Evolutionary conservation across 306 rosid species (phyloP), one percentile per base, ranked within the genome.

Genomic region (Hippophae gyantsensis): DNA sequence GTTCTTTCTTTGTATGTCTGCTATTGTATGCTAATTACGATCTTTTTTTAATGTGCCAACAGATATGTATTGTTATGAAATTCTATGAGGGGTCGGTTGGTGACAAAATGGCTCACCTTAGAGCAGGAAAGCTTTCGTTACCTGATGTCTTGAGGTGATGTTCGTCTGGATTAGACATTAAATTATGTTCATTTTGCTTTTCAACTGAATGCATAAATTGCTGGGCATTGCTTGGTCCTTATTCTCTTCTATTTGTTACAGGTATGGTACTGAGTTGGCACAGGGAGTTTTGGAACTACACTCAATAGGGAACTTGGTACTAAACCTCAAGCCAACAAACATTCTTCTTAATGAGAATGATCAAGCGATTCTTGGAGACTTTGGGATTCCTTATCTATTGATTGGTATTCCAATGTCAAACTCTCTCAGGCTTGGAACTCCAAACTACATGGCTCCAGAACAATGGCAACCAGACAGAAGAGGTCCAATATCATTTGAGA

Each of bases 401-500:
- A 81, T 76, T 56, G 88, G 89, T 56, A 63, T 83, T 56, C 79
- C 92, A n/a, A 66, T 69, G 58, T 62, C 82, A 46, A 69, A 67
- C 78, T 64, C 86, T 79, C 72, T 55, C 67, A 81, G 96, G 81
- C 76, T 83, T 66, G 98, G 98, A 74, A 82, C 92, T 53, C 95
- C 96, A 56, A 85, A 74, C 78, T 90, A 90, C 84, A 87, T 90
- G 98, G 96, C 96, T 57, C 96, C 98, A 42, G 98, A 90, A 69
- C 96, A 87, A 71, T 87, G 96, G 98, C 78, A 83, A 60, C 95
- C 96, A 49, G 95, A 90, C 57, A 72, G 79, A 47, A 76, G 95
- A 79, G 98, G 98, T 52, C 96, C 98, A 3, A 69, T 87, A 62
- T 87, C 94, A 10, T 79, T 78, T 61, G 96, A 92, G 79, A 87